Conservation (phyloP, 129 eudicot genomes). For the Ambrosia artemisiifolia region DNA sequence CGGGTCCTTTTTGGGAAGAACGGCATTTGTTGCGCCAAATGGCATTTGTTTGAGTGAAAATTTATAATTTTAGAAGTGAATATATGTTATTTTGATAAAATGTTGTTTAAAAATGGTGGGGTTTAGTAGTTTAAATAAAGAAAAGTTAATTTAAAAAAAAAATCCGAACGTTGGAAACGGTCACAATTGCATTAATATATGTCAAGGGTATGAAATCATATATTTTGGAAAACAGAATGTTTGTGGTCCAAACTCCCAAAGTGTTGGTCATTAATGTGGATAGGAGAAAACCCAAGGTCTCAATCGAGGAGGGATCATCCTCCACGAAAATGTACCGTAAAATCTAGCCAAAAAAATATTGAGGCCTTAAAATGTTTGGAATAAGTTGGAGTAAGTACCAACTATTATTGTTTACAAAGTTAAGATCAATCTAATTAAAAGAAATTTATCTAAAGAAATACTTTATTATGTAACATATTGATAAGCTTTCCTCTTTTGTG, state of each 20-base stretch:
- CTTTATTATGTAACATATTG: not conserved
- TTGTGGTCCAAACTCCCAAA: conserved; percentile 17
- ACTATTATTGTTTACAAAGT: conserved; percentile 1
- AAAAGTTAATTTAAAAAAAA: no score
- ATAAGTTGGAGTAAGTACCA: conserved; percentile 17
- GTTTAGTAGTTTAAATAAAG: no score
- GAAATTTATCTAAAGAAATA: not conserved
- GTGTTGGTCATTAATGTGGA: conserved; percentile 18
- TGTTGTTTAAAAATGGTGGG: no score
- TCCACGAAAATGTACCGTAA: conserved; percentile 31
- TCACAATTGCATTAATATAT: not conserved
- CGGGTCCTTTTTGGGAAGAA: no score
- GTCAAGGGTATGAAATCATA: not conserved
- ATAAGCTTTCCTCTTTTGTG: no score
- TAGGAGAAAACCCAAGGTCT: conserved; percentile 22
- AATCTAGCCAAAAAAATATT: conserved; percentile 24
- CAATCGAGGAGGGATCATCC: conserved; percentile 22
- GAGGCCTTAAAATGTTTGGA: conserved; percentile 24
- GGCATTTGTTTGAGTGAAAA: no score
- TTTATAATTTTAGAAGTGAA: no score
- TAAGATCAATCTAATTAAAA: not conserved
- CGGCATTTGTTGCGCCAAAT: no score
- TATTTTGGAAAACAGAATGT: not conserved
- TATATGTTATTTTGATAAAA: no score
- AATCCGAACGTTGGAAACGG: no score